phyloP scores from a whole-genome alignment of 2,329 filamentous ascomycete genomes.

The Aquanectria penicillioides region DNA sequence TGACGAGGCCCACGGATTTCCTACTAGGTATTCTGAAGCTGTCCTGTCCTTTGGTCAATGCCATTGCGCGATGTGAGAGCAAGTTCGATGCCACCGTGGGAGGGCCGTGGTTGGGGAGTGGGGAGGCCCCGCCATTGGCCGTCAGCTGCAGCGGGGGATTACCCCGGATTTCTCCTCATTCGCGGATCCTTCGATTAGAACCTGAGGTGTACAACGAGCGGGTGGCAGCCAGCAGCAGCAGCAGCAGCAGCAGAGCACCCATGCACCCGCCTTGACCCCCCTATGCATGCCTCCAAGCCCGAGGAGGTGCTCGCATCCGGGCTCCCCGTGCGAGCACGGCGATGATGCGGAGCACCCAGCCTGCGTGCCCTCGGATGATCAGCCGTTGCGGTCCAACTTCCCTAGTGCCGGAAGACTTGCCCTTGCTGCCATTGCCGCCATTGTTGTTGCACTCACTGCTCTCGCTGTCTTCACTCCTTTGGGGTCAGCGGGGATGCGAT shows the following conservation, averaged over 20 bases:
- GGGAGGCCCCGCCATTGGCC: conserved; percentile 10
- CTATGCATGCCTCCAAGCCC: neutral
- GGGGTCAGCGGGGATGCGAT: too few species aligned
- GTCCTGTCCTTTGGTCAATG: too few species aligned
- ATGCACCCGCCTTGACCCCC: conserved; percentile 9
- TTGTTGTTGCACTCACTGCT: too few species aligned
- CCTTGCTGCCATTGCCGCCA: too few species aligned
- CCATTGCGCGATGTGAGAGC: too few species aligned
- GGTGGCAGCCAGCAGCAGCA: neutral
- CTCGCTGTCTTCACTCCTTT: too few species aligned
- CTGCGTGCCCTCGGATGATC: too few species aligned
- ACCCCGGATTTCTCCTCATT: conserved; percentile 28
- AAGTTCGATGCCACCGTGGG: neutral
- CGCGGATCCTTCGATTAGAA: conserved; percentile 16
- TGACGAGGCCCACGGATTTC: too few species aligned
- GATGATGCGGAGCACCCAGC: too few species aligned
- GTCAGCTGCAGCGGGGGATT: conserved; percentile 9
- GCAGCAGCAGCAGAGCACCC: neutral
- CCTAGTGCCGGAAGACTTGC: too few species aligned
- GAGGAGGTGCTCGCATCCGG: neutral
- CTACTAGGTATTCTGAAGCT: too few species aligned
- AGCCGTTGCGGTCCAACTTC: too few species aligned
- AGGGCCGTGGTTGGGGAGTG: conserved; percentile 1
- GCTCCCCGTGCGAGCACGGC: neutral
- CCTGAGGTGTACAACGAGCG: conserved; percentile 15